These are phyloP conservation scores for Exophiala mesophila DNA, from an alignment of 2,329 filamentous ascomycete species.

Conservation along the genomic window DNA sequence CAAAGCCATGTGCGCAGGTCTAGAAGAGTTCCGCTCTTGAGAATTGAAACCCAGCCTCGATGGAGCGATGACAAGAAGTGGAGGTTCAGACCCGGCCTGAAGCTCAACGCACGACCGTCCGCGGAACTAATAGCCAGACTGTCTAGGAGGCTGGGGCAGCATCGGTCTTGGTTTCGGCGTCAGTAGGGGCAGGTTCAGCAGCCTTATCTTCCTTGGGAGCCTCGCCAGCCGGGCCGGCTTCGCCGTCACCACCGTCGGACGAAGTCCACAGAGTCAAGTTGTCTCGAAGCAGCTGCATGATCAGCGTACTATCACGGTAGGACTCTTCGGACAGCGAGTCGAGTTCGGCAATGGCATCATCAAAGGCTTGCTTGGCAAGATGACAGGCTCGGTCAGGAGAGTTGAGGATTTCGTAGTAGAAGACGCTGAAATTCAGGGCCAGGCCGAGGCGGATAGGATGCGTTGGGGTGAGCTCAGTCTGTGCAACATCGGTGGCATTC, in stretches of 20 bases:
- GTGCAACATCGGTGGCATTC: constrained; percentile 96
- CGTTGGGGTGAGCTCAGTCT: constrained; percentile 94
- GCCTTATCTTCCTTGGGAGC: constrained; percentile 60
- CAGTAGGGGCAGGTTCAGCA: constrained; percentile 39
- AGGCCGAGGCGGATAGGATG: constrained; percentile 97
- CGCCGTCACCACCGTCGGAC: constrained; percentile 77
- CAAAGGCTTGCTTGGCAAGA: constrained; percentile 97
- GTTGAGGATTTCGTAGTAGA: constrained; percentile 99
- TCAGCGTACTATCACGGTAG: constrained; percentile 97
- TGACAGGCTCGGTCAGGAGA: constrained; percentile 96
- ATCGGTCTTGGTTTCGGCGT: constrained; percentile 28
- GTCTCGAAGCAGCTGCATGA: constrained; percentile 98
- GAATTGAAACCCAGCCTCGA: too few relatives aligned
- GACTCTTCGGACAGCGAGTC: constrained; percentile 97
- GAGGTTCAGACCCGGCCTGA: too few relatives aligned
- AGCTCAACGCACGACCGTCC: too few relatives aligned
- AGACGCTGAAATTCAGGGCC: constrained; percentile 98
- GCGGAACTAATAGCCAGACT: not conserved
- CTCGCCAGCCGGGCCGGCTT: constrained; percentile 52
- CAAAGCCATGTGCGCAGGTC: too few relatives aligned
- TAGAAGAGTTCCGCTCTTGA: too few relatives aligned
- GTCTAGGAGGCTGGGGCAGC: constrained; percentile 25
- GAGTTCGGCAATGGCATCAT: constrained; percentile 97
- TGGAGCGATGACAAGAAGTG: too few relatives aligned
- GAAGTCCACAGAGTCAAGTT: constrained; percentile 98